Base-by-base conservation (phyloP, 2,329 filamentous ascomycete genomes). In the Beauveria scarabaeidicola region DNA sequence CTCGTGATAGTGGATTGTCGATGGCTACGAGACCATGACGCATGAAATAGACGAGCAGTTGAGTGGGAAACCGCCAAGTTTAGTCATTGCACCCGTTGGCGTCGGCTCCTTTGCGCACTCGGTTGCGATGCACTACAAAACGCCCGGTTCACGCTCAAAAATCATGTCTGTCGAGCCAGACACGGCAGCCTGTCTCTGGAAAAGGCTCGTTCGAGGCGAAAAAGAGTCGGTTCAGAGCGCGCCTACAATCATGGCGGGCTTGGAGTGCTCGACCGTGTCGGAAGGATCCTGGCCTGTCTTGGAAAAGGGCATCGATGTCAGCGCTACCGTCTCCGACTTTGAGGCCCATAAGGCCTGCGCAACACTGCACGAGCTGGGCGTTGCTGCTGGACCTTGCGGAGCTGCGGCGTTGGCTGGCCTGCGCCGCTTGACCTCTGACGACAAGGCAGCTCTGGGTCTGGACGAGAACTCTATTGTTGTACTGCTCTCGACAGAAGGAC, bases 11-110 rank as follows among this genome's bases (percentile, higher is more conserved):
- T 91, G 87, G 84, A 87, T 92, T 23, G 86, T 91, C 0, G 84
- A 93, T 62, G 90, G 90, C 0, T 94, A 93, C 66, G 78, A 77
- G 5, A 91, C 88, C 0, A 86, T 92, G 80, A 75, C 92, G 62
- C 69, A 72, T 3, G 90, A 94, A 67, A 75, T 83, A 0, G 87
- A 91, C 53, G 69, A 75, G 21, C 88, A 92, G 66, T 67, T 76
- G 0, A 70, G 72, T 0, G 64, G 74, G 0, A 68, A 73, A 0
- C 70, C 67, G 1, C 62, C 71, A 4, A 74, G 78, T 6, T 72
- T 83, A 10, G 78, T 85, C 32, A 70, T 93, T 15, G 80, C 81
- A 0, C 86, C 89, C 0, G 86, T 88, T 1, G 89, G 73, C 0
- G 88, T 89, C 0, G 89, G 90, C 0, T 88, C 84, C 5, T 80